Conservation (phyloP, 2,329 filamentous ascomycete species). For the Aspergillus sp. region DNA sequence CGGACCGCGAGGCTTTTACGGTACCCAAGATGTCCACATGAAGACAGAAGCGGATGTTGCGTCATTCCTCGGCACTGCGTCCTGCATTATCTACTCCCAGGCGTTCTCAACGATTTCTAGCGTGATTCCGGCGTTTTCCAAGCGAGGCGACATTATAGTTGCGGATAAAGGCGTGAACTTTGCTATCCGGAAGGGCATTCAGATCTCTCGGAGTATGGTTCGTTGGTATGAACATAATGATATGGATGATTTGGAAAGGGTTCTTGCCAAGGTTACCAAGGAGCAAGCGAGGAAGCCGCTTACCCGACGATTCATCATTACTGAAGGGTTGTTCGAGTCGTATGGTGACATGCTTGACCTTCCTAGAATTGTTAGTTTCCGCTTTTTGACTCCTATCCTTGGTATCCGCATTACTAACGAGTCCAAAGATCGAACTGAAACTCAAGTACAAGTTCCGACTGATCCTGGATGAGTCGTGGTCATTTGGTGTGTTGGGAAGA, state of each 20-base stretch:
- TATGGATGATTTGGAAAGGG: slow-evolving; percentile 87
- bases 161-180: slow-evolving; percentile 93
- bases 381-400: background rate
- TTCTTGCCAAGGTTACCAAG: slow-evolving; percentile 81
- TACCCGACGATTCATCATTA: slow-evolving; percentile 92
- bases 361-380: slow-evolving; percentile 72
- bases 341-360: slow-evolving; percentile 83
- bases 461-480: slow-evolving; percentile 97
- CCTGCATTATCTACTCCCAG: slow-evolving; percentile 94
- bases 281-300: slow-evolving; percentile 88
- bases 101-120: slow-evolving; percentile 96
- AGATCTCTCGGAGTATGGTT: slow-evolving; percentile 88
- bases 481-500: slow-evolving; percentile 89
- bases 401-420: slow-evolving; percentile 4
- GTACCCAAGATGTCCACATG: slow-evolving; percentile 97
- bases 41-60: slow-evolving; percentile 95
- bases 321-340: slow-evolving; percentile 91
- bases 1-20: slow-evolving; percentile 96
- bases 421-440: slow-evolving; percentile 78
- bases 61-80: slow-evolving; percentile 81
- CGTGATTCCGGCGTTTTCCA: slow-evolving; percentile 95
- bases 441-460: slow-evolving; percentile 97
- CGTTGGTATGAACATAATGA: slow-evolving; percentile 96
- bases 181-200: slow-evolving; percentile 89
- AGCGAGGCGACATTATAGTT: slow-evolving; percentile 95